phyloP scores from a whole-genome alignment of 1,284 basidiomycete genomes.

The Malassezia caprae region DNA sequence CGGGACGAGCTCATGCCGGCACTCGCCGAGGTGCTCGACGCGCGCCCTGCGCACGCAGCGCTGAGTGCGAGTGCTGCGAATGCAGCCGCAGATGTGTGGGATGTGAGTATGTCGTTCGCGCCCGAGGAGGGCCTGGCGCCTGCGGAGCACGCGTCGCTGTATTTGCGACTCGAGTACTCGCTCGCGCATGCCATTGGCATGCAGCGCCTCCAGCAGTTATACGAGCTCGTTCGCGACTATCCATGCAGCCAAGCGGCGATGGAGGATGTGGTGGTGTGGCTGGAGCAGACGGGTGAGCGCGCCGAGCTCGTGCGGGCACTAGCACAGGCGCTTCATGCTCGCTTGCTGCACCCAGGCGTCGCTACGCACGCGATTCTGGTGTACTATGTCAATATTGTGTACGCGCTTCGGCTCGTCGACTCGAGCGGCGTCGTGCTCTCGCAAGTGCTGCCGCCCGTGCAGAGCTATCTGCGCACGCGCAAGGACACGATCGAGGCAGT shows the following conservation, averaged over 20 bases:
- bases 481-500: slow-evolving; percentile 40
- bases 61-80: not conserved
- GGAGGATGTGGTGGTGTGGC: slow-evolving; percentile 67
- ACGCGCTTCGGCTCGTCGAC: slow-evolving; percentile 78
- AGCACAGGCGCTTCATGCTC: slow-evolving; percentile 53
- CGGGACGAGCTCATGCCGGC: slow-evolving; percentile 10
- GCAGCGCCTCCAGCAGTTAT: slow-evolving; percentile 56
- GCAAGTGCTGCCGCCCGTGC: slow-evolving; percentile 35
- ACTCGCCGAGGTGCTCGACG: slow-evolving; percentile 7
- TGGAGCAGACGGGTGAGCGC: slow-evolving; percentile 23
- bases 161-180: slow-evolving; percentile 23
- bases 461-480: slow-evolving; percentile 33
- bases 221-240: slow-evolving; percentile 88
- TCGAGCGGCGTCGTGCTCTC: slow-evolving; percentile 74
- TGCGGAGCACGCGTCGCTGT: slow-evolving; percentile 6
- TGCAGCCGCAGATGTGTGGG: slow-evolving; percentile 9
- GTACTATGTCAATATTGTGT: slow-evolving; percentile 90
- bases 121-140: not conserved
- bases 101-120: slow-evolving; percentile 9
- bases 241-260: slow-evolving; percentile 77
- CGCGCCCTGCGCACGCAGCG: not conserved
- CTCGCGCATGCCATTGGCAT: slow-evolving; percentile 27
- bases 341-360: slow-evolving; percentile 87
- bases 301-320: slow-evolving; percentile 61
- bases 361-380: slow-evolving; percentile 83